Percentiles rank a stretch among this genome's conserved stretches.
These are phyloP conservation scores for Ophiostoma perfectum DNA, from an alignment of 2,329 filamentous ascomycete species.

Conservation along the genomic window DNA sequence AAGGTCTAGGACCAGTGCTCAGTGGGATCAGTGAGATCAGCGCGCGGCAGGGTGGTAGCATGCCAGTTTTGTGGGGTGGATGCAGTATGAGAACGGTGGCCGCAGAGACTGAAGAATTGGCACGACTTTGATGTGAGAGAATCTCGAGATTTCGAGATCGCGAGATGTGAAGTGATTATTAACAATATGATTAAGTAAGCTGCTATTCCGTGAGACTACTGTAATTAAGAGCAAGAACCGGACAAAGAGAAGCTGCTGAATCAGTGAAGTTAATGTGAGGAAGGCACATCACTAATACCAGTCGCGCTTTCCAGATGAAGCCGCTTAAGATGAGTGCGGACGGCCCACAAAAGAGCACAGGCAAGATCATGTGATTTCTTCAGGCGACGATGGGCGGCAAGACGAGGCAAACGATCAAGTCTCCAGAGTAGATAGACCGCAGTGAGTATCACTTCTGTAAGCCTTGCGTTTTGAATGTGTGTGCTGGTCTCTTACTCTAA, in stretches of 20 bases:
- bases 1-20: neutral
- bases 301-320: neutral
- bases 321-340: neutral
- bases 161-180: neutral
- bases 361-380: neutral
- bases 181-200: neutral
- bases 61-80: constrained; percentile 3
- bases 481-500: no score
- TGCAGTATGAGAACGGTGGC: neutral
- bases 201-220: neutral
- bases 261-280: neutral
- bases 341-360: neutral
- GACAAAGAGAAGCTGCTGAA: no score
- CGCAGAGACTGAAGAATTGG: neutral
- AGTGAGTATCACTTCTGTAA: no score
- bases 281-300: neutral
- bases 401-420: no score
- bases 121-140: neutral
- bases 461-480: no score
- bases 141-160: neutral
- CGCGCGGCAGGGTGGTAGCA: constrained; percentile 1
- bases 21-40: neutral
- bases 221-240: no score
- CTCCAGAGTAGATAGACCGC: no score
- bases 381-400: no score